These are phyloP conservation scores for Phytophthora sansomeana DNA, from an alignment of 352 stramenopile species.

Conservation along the genomic window DNA sequence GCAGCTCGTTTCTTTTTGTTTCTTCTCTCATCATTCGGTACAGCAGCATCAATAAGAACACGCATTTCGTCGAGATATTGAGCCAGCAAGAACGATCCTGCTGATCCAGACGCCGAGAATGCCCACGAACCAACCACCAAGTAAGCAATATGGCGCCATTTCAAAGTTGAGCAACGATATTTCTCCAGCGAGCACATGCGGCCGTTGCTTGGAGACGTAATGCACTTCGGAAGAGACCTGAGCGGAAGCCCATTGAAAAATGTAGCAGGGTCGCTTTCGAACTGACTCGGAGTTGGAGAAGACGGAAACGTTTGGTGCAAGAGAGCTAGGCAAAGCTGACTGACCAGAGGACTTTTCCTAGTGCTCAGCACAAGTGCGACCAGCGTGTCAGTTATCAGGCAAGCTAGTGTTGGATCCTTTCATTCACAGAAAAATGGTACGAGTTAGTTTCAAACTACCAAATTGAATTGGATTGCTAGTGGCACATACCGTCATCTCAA, in stretches of 20 bases:
- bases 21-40: conserved; percentile 10
- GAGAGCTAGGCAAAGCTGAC: conserved; percentile 63
- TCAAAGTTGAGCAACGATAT: conserved; percentile 51
- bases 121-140: conserved; percentile 69
- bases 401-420: conserved; percentile 61
- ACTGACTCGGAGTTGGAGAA: conserved; percentile 8
- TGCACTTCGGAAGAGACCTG: conserved; percentile 35
- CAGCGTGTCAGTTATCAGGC: conserved; percentile 49
- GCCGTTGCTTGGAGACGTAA: conserved; percentile 44
- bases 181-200: conserved; percentile 48
- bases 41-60: conserved; percentile 44
- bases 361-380: conserved; percentile 52
- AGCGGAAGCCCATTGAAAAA: conserved; percentile 41
- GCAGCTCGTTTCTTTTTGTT: conserved; percentile 11
- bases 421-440: conserved; percentile 8
- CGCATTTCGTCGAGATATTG: conserved; percentile 65
- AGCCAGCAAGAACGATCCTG: conserved; percentile 40
- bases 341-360: conserved; percentile 47
- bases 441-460: not conserved
- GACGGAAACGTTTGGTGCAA: conserved; percentile 67
- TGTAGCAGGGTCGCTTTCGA: conserved; percentile 26
- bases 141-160: conserved; percentile 63
- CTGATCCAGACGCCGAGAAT: conserved; percentile 38
- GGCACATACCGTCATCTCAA: conserved; percentile 54
- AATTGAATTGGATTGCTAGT: not conserved